A percentile compares a stretch with the other conserved stretches of the same genome.
These are phyloP conservation scores for Venturia asperata DNA, from an alignment of 2,329 filamentous ascomycete species.

Conservation along the genomic window DNA sequence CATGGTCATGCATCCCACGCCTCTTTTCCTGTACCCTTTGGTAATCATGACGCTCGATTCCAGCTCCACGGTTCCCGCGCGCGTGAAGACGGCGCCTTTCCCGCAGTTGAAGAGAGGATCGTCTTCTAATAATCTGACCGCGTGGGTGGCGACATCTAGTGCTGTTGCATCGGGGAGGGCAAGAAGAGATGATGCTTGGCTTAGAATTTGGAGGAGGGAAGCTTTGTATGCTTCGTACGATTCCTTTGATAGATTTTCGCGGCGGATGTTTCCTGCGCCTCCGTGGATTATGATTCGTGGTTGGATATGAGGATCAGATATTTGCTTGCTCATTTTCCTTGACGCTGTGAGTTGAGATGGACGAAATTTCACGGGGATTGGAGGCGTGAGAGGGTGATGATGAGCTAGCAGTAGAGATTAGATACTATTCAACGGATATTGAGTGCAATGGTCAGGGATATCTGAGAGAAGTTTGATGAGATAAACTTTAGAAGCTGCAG, in stretches of 20 bases:
- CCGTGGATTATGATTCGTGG: conserved; percentile 45
- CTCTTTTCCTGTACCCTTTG: conserved; percentile 62
- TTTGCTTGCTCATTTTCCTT: conserved; percentile 7
- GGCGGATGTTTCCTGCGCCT: conserved; percentile 42
- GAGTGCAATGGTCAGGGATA: no score
- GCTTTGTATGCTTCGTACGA: conserved; percentile 33
- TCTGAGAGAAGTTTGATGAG: no score
- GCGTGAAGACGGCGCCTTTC: conserved; percentile 79
- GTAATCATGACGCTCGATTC: conserved; percentile 85
- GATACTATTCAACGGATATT: no score
- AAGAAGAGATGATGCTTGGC: conserved; percentile 27
- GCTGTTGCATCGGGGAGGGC: conserved; percentile 45
- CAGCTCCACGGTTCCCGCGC: conserved; percentile 74
- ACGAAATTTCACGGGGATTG: neutral
- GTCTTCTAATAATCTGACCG: conserved; percentile 69
- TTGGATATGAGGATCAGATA: neutral
- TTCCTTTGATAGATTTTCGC: conserved; percentile 31
- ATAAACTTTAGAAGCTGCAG: no score
- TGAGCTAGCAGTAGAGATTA: no score
- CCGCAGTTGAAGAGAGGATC: conserved; percentile 78
- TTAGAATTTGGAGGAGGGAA: conserved; percentile 34
- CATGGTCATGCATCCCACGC: conserved; percentile 68
- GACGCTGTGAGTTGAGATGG: no score
- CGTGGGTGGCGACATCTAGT: conserved; percentile 66
- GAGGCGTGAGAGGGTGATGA: no score